These are phyloP conservation scores for Aspergillus ruber DNA, from an alignment of 2,329 filamentous ascomycete species.

Conservation along the genomic window DNA sequence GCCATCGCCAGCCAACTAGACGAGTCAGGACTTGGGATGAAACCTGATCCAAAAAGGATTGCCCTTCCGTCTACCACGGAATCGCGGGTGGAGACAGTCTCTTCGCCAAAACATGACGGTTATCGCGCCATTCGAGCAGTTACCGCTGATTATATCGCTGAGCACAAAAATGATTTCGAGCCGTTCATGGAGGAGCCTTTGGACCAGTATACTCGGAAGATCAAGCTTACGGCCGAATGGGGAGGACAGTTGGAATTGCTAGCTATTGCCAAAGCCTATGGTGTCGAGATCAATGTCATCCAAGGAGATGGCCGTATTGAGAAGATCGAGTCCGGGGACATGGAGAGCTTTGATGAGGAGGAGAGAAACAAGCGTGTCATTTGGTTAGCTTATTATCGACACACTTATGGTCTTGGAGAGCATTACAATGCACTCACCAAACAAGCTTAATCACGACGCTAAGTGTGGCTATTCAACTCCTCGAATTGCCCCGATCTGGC, in stretches of 20 bases:
- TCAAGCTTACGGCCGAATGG: conserved; percentile 88
- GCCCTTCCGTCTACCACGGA: conserved; percentile 23
- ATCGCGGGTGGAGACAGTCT: conserved; percentile 27
- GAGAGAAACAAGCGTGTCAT: conserved; percentile 53
- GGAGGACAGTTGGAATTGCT: conserved; percentile 86
- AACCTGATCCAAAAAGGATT: conserved; percentile 31
- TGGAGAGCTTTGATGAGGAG: conserved; percentile 32
- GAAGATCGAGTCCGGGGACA: conserved; percentile 56
- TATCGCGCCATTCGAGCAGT: conserved; percentile 64
- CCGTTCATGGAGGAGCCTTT: conserved; percentile 81
- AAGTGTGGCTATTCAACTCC: not conserved
- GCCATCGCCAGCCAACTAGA: conserved; percentile 79
- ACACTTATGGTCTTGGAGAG: conserved; percentile 89
- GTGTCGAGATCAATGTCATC: conserved; percentile 73
- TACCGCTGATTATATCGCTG: conserved; percentile 70
- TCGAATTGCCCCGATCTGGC: not conserved
- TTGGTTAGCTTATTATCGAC: conserved; percentile 92
- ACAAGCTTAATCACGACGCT: conserved; percentile 18
- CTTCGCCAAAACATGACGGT: conserved; percentile 33
- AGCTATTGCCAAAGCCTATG: conserved; percentile 75
- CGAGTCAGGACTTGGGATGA: conserved; percentile 37
- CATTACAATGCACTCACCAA: conserved; percentile 87
- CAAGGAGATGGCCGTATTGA: conserved; percentile 75
- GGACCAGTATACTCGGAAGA: conserved; percentile 64
- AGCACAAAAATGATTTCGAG: conserved; percentile 71